Evolutionary conservation across 768 basidiomycete species (phyloP).

Genomic region (Tephrocybe rancida): DNA sequence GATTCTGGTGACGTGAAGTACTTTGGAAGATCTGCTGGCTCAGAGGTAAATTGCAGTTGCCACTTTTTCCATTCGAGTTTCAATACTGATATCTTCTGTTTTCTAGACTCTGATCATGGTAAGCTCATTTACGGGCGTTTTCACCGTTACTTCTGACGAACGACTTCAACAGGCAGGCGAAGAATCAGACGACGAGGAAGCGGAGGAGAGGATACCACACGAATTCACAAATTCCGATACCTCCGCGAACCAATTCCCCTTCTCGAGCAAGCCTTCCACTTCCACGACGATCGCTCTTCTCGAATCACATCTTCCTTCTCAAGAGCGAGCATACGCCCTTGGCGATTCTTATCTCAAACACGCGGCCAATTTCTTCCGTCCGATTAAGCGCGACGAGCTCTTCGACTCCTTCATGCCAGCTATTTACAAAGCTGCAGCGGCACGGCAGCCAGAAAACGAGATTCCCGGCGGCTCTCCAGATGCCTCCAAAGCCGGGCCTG

Average conservation of each 20-base stretch:
- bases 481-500: neutral
- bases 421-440: constrained; percentile 35
- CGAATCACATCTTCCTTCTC: constrained; percentile 44
- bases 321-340: constrained; percentile 41
- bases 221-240: constrained; percentile 31
- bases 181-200: constrained; percentile 28
- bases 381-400: constrained; percentile 51
- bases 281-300: constrained; percentile 32
- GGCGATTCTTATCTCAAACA: constrained; percentile 47
- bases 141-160: neutral
- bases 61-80: neutral
- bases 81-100: neutral
- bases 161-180: constrained; percentile 27
- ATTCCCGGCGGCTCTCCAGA: constrained; percentile 6
- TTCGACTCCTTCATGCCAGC: constrained; percentile 38
- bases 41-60: constrained; percentile 43
- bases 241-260: constrained; percentile 44
- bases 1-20: constrained; percentile 65
- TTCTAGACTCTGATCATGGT: constrained; percentile 45
- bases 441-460: constrained; percentile 14
- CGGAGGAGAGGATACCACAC: constrained; percentile 17
- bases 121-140: neutral
- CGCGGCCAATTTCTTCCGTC: constrained; percentile 51
- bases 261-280: constrained; percentile 34
- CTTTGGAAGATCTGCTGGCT: constrained; percentile 65